Conservation (phyloP, 2,329 filamentous ascomycete species). For the Clonostachys sp. region DNA sequence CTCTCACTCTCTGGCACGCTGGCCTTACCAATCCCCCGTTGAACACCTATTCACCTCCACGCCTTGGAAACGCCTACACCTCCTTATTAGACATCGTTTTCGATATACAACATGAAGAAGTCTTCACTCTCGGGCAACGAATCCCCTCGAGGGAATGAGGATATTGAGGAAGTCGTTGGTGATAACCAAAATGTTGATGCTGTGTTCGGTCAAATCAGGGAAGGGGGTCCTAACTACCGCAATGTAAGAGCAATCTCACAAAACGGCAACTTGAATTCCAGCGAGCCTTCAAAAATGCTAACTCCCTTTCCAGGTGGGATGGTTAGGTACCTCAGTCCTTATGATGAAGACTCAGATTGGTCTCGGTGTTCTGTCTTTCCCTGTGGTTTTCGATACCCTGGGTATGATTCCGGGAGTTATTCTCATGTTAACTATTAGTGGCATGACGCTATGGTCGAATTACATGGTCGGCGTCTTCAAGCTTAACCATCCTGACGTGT, state of each 20-base stretch:
- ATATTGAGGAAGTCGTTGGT: too few relatives aligned
- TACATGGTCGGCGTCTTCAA: conserved; percentile 39
- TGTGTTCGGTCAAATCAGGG: background rate
- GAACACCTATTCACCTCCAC: too few relatives aligned
- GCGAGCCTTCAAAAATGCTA: background rate
- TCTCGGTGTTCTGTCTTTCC: conserved; percentile 3
- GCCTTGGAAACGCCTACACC: too few relatives aligned
- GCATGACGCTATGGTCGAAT: background rate
- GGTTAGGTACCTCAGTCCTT: conserved; percentile 33
- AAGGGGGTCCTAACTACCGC: conserved; percentile 1
- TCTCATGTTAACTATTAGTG: background rate
- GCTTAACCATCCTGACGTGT: conserved; percentile 40
- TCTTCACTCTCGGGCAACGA: too few relatives aligned
- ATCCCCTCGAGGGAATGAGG: too few relatives aligned
- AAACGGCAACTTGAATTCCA: too few relatives aligned
- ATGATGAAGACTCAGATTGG: conserved; percentile 11
- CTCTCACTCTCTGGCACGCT: too few relatives aligned
- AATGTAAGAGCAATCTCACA: conserved; percentile 8
- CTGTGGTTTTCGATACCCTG: conserved; percentile 1
- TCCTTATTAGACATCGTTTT: too few relatives aligned
- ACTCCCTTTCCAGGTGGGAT: conserved; percentile 22
- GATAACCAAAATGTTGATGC: background rate
- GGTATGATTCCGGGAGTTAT: conserved; percentile 3
- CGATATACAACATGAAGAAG: too few relatives aligned
- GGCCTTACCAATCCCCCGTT: too few relatives aligned